Percentiles rank a stretch among this genome's conserved stretches.
Evolutionary conservation across 441 rosid genomes (phyloP).

Genomic region (Arabidopsis lyrata): DNA sequence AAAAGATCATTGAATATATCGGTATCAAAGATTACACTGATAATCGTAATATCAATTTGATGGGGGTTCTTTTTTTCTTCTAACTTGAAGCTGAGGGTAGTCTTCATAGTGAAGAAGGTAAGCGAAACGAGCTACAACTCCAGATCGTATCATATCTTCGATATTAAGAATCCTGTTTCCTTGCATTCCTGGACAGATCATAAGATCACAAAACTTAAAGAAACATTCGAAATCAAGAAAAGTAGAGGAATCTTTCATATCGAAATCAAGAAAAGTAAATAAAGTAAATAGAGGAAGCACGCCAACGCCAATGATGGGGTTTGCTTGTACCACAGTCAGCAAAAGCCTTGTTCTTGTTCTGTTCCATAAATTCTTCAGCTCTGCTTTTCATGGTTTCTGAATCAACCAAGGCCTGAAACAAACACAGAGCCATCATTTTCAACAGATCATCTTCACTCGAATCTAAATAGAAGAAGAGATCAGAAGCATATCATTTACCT

Average conservation of each 20-base stretch:
- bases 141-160: conserved; percentile 35
- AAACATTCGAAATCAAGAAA: background rate
- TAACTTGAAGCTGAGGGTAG: conserved; percentile 81
- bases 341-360: conserved; percentile 44
- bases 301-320: conserved; percentile 56
- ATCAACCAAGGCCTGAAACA: conserved; percentile 36
- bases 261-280: background rate
- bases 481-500: background rate
- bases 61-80: background rate
- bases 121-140: conserved; percentile 77
- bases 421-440: background rate
- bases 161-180: conserved; percentile 58
- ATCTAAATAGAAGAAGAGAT: background rate
- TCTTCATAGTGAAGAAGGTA: conserved; percentile 77
- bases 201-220: background rate
- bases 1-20: background rate
- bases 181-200: conserved; percentile 48
- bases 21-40: conserved; percentile 5
- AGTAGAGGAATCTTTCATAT: background rate
- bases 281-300: background rate
- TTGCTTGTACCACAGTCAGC: conserved; percentile 58
- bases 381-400: conserved; percentile 39
- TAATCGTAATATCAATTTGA: background rate
- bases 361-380: conserved; percentile 19
- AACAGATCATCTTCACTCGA: no score